phyloP scores from a whole-genome alignment of 148 eudicot genomes.

The Rhododendron henanense region DNA sequence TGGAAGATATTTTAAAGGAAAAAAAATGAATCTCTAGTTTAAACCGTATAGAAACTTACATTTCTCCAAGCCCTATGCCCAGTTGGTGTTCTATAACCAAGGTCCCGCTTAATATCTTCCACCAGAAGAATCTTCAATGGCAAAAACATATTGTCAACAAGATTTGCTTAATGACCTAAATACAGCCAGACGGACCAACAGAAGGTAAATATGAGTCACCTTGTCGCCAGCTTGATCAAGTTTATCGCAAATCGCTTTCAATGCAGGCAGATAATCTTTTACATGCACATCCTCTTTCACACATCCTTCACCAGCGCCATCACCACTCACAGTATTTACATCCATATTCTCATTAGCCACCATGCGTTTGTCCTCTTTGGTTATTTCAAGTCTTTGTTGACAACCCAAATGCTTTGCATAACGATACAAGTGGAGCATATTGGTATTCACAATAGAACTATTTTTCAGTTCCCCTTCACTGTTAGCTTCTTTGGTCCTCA shows the following conservation, averaged over 20 bases:
- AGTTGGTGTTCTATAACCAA: constrained; percentile 60
- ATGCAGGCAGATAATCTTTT: constrained; percentile 72
- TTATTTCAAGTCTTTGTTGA: constrained; percentile 89
- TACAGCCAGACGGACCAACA: not conserved
- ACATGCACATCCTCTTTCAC: constrained; percentile 61
- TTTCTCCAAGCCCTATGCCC: constrained; percentile 97
- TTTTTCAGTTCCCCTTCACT: constrained; percentile 36
- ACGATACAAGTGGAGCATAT: constrained; percentile 79
- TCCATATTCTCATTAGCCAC: constrained; percentile 33
- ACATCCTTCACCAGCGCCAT: constrained; percentile 34
- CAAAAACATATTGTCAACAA: constrained; percentile 11
- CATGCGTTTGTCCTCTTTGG: constrained; percentile 42
- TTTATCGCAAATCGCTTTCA: constrained; percentile 81
- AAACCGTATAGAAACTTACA: constrained; percentile 34
- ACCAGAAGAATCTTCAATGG: constrained; percentile 75
- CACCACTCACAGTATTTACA: constrained; percentile 30
- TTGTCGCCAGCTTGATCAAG: constrained; percentile 85
- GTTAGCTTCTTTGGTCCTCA: constrained; percentile 65
- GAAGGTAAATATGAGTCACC: constrained; percentile 36
- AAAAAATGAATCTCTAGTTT: not conserved
- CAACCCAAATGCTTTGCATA: constrained; percentile 79
- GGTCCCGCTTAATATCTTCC: constrained; percentile 74
- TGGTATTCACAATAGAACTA: constrained; percentile 59
- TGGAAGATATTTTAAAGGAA: not conserved
- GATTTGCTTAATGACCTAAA: constrained; percentile 2